A percentile compares a stretch with the other conserved stretches of the same genome.
These are phyloP conservation scores for Haplographium delicatum DNA, from an alignment of 495 filamentous ascomycete species.

Conservation along the genomic window DNA sequence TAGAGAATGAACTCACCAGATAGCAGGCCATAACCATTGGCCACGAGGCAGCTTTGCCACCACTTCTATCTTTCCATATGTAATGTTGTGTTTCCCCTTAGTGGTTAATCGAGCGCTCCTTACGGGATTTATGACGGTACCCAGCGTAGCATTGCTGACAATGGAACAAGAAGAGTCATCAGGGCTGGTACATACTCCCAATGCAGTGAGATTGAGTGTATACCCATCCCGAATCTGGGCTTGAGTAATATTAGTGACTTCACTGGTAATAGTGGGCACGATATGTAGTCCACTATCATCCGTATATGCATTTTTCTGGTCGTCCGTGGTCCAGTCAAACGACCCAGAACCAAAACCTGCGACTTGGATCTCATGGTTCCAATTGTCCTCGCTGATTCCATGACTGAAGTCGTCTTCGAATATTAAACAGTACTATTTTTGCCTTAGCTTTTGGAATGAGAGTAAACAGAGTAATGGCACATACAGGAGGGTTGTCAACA, in stretches of 20 bases:
- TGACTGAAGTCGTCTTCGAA: slow-evolving; percentile 37
- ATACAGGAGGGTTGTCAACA: too few species aligned
- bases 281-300: slow-evolving; percentile 39
- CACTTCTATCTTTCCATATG: slow-evolving; percentile 39
- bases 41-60: slow-evolving; percentile 39
- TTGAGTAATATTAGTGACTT: slow-evolving; percentile 28
- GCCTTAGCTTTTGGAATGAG: too few species aligned
- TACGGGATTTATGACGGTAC: slow-evolving; percentile 35
- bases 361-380: slow-evolving; percentile 33
- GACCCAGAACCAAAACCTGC: slow-evolving; percentile 35
- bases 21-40: slow-evolving; percentile 41
- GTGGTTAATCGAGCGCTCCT: slow-evolving; percentile 36
- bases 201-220: slow-evolving; percentile 34
- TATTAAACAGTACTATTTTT: slow-evolving; percentile 34
- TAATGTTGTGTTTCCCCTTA: slow-evolving; percentile 34
- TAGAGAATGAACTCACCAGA: slow-evolving; percentile 23
- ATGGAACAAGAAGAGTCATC: slow-evolving; percentile 25
- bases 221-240: slow-evolving; percentile 27
- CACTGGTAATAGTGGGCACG: slow-evolving; percentile 39
- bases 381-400: slow-evolving; percentile 29
- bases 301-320: slow-evolving; percentile 35
- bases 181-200: slow-evolving; percentile 18
- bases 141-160: slow-evolving; percentile 30
- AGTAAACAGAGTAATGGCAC: too few species aligned
- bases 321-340: slow-evolving; percentile 42